These are phyloP conservation scores for Colletotrichum camelliae DNA, from an alignment of 2,329 filamentous ascomycete genomes.

Conservation along the genomic window DNA sequence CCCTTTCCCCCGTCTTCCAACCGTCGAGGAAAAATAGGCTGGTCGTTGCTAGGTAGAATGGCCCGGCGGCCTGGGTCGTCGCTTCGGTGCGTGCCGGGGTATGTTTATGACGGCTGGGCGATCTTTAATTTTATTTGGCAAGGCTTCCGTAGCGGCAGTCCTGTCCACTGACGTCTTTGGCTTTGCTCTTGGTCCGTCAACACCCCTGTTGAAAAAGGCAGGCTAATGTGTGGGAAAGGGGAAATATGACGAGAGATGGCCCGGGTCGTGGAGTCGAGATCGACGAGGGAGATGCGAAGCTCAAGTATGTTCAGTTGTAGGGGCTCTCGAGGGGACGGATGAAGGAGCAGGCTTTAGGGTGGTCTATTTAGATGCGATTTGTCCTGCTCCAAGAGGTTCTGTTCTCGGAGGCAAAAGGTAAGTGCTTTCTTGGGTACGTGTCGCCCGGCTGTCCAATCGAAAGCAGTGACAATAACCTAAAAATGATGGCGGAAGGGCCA, in stretches of 20 bases:
- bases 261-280: neutral
- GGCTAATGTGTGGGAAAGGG: neutral
- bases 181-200: neutral
- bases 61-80: neutral
- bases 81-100: neutral
- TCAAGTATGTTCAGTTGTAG: neutral
- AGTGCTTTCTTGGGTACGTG: conserved; percentile 2
- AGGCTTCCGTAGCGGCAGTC: conserved; percentile 7
- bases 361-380: neutral
- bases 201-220: neutral
- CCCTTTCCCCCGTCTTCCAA: neutral
- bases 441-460: conserved; percentile 17
- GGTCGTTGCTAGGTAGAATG: neutral
- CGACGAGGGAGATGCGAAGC: neutral
- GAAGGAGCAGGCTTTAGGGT: neutral
- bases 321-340: neutral
- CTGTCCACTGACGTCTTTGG: neutral
- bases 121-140: conserved; percentile 8
- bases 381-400: neutral
- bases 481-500: neutral
- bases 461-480: neutral
- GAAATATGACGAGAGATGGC: neutral
- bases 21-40: neutral
- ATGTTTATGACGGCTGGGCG: conserved; percentile 14
- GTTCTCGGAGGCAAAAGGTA: neutral